phyloP scores from a whole-genome alignment of 148 eudicot genomes.

The Silene latifolia region DNA sequence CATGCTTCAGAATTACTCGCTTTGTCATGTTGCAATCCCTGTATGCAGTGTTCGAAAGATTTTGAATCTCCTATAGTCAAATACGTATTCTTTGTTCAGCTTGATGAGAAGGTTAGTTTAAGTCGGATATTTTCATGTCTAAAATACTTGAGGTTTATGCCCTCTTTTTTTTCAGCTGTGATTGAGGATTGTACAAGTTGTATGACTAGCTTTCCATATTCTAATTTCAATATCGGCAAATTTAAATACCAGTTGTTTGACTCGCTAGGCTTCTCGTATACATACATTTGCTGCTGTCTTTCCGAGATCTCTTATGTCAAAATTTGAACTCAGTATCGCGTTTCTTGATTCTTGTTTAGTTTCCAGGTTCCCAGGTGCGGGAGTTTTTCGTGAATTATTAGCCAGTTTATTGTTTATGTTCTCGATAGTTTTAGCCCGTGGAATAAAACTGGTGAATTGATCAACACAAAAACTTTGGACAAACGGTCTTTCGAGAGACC shows the following conservation, averaged over 20 bases:
- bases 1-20: conserved; percentile 30
- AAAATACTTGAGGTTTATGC: conserved; percentile 23
- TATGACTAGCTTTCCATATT: conserved; percentile 20
- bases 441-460: no score
- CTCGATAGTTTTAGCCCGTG: no score
- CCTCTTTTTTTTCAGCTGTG: conserved; percentile 10
- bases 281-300: neutral
- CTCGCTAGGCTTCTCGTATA: neutral
- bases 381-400: neutral
- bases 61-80: conserved; percentile 19
- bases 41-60: conserved; percentile 9
- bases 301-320: neutral
- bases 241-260: neutral
- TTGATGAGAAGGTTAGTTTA: conserved; percentile 25
- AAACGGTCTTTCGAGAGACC: no score
- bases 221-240: conserved; percentile 8
- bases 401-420: no score
- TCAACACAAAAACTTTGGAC: no score
- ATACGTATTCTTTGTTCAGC: conserved; percentile 14
- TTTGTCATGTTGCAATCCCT: conserved; percentile 23
- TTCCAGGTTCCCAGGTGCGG: neutral
- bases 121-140: conserved; percentile 21
- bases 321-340: neutral
- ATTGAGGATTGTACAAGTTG: conserved; percentile 27
- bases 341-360: neutral